Evolutionary conservation across 805 yeast species (phyloP), one percentile per base, ranked within the genome.

Genomic region (Schwanniomyces sp.): DNA sequence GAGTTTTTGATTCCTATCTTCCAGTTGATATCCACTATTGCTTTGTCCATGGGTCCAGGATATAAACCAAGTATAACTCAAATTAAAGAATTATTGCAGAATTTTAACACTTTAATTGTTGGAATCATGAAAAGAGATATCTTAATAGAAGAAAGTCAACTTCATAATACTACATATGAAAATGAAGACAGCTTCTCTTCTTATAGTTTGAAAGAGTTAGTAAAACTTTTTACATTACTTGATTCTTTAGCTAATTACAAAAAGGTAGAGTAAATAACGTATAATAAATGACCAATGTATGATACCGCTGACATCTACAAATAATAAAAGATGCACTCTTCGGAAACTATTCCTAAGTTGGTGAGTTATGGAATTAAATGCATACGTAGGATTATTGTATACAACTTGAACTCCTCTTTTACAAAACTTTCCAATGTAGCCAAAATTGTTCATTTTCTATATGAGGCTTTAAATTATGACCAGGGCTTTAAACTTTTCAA

Each of bases 21-120:
- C 62, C 96, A 88, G 57, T 67, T 90, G 41, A 71, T 89, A 2
- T 65, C 82, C 8, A 82, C 95, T 0, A 70, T 87, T 7, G 67
- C 86, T 4, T 69, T 91, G 8, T 81, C 95, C 2, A 79, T 88
- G 73, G 96, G 96, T 0, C 84, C 91, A 4, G 82, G 84, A 38
- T 88, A 88, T 63, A 76, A 73, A 49, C 74, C 79, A 0, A 82
- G 86, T 12, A 71, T 83, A 8, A 58, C 64, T 6, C 82, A 79
- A 53, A 85, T 83, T 0, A 73, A 70, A 44, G 71, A 65, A 4
- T 62, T 90, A 39, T 58, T 88, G 57, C 56, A 62, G 7, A 76
- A 77, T 41, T 82, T 82, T 60, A 72, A 78, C 43, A 78, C 74
- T 45, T 63, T 89, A 45, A 72, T 84, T 16, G 75, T 79, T 41